A percentile compares a stretch with the other conserved stretches of the same genome.
Conservation (phyloP, 805 yeast genomes). For the Zygosaccharomyces bailii region DNA sequence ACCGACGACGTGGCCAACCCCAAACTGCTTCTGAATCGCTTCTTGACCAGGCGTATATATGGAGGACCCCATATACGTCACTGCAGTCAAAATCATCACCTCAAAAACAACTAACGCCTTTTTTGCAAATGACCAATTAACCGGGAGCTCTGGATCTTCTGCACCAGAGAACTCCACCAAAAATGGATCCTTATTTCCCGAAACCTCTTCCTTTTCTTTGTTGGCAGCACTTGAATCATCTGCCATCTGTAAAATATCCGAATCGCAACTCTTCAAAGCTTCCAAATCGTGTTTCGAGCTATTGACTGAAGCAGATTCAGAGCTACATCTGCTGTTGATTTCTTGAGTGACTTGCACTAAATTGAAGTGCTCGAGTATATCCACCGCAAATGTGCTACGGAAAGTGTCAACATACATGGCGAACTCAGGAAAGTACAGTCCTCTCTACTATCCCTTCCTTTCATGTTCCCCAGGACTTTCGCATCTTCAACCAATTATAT, state of each 20-base stretch:
- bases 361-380: slow-evolving; percentile 23
- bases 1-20: slow-evolving; percentile 43
- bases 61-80: slow-evolving; percentile 56
- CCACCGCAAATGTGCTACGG: slow-evolving; percentile 27
- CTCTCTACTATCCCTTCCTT: background rate
- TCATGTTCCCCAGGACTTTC: background rate
- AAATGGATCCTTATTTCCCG: slow-evolving; percentile 30
- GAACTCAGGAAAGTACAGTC: background rate
- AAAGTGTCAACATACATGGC: slow-evolving; percentile 16
- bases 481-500: background rate
- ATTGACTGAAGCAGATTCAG: background rate
- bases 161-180: slow-evolving; percentile 27
- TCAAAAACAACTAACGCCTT: slow-evolving; percentile 40
- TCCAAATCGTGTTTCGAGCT: background rate
- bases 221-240: background rate
- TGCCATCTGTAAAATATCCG: background rate
- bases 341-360: slow-evolving; percentile 13
- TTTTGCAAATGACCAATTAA: slow-evolving; percentile 48
- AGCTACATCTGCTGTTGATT: background rate
- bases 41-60: slow-evolving; percentile 51
- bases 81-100: slow-evolving; percentile 44
- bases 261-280: background rate
- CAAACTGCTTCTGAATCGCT: slow-evolving; percentile 43
- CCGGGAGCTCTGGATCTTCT: slow-evolving; percentile 54
- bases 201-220: background rate